Conservation (phyloP, 2,329 filamentous ascomycete genomes). For the Talaromyces sp. region DNA sequence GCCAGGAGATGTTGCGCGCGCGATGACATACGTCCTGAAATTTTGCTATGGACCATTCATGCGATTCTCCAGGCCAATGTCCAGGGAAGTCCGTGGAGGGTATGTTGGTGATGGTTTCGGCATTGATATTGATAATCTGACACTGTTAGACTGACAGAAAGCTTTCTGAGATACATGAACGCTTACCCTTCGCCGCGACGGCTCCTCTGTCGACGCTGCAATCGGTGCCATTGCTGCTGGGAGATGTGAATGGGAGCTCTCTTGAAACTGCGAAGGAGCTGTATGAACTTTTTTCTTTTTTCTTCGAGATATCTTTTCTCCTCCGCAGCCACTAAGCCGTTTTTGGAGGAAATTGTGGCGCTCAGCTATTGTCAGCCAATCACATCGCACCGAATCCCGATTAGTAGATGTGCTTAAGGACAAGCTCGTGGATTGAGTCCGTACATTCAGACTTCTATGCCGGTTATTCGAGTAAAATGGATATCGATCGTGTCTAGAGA, state of each 20-base stretch:
- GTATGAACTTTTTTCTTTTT: conserved; percentile 16
- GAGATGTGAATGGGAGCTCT: neutral
- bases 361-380: conserved; percentile 2
- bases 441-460: neutral
- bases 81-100: conserved; percentile 87
- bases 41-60: conserved; percentile 68
- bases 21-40: conserved; percentile 55
- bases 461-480: neutral
- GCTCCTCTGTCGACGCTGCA: conserved; percentile 39
- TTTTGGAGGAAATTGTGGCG: neutral
- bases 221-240: conserved; percentile 38
- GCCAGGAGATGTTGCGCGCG: too few species aligned
- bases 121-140: conserved; percentile 78
- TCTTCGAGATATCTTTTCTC: conserved; percentile 4
- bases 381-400: neutral
- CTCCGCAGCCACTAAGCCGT: conserved; percentile 6
- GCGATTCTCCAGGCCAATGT: conserved; percentile 83
- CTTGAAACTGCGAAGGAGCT: neutral
- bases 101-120: conserved; percentile 85
- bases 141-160: conserved; percentile 2
- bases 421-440: neutral
- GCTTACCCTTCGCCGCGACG: conserved; percentile 39
- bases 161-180: neutral
- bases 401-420: neutral
- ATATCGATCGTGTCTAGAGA: too few species aligned